Evolutionary conservation across 768 basidiomycete species (phyloP), one percentile per base, ranked within the genome.

Genomic region (Sarcomyxa edulis): DNA sequence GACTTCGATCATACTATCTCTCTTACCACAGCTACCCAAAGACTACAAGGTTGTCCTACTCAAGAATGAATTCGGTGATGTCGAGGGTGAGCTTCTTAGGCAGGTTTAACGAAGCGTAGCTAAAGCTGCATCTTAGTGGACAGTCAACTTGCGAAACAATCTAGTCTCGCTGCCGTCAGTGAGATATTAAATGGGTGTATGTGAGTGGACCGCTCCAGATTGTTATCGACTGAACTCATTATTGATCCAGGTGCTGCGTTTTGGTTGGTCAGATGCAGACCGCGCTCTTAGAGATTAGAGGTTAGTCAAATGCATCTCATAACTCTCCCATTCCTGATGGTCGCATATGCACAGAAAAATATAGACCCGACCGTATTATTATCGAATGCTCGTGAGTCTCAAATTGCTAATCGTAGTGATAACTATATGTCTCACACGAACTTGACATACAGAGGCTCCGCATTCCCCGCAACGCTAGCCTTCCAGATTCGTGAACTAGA

Each of bases 101-200:
- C 8, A 16, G 24, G 12, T 7, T 25, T 11, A 9, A 25, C 16
- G 16, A 16, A 14, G 9, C n/a, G 16, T 12, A 7, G n/a, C 23
- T 40, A 11, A 39, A 35, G 26, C 5, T 23, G 19, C 27, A n/a
- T 25, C 9, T 15, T 15, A 87, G 93, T 97, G 34, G 93, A 97
- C 54, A 93, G 90, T 48, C 81, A 94, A 48, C 76, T 97, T 11
- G 92, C 91, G 10, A 73, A 81, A 42, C 83, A 93, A 52, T 89
- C 85, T 1, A 83, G 79, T 35, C 63, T 97, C 29, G 64, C 88
- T 12, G 91, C 87, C 1, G 92, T 97, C 40, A 89, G 81, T 50
- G 93, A 97, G 60, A 96, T 97, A 37, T 60, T 93, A 47, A 96
- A 95, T 59, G 93, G 92, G n/a, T 96, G 92, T 72, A 79, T 95